Evolutionary conservation across 2,329 filamentous ascomycete genomes (phyloP).

Genomic region (Daldinia sp.): DNA sequence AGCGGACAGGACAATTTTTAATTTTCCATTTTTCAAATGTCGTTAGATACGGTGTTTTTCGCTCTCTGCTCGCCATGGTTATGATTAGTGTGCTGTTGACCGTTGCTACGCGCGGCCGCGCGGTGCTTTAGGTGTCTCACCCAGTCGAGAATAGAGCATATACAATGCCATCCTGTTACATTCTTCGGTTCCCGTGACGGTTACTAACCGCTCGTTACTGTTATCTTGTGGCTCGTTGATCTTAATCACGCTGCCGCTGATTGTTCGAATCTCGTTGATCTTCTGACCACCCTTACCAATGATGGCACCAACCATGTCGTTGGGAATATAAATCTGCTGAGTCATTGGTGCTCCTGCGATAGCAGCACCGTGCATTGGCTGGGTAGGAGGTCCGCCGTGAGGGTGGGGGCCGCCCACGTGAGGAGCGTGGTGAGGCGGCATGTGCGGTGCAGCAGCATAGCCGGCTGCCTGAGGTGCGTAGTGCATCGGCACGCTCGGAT

Average conservation of each 20-base stretch:
- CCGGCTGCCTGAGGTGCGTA: slow-evolving; percentile 81
- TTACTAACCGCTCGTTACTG: slow-evolving; percentile 97
- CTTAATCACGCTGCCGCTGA: slow-evolving; percentile 98
- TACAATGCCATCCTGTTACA: slow-evolving; percentile 99
- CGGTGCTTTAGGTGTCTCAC: slow-evolving; percentile 59
- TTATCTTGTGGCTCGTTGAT: slow-evolving; percentile 99
- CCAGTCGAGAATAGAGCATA: slow-evolving; percentile 97
- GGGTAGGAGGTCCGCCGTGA: slow-evolving; percentile 73
- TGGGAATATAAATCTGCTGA: slow-evolving; percentile 98
- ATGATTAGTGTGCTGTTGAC: slow-evolving; percentile 39
- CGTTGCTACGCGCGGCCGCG: neutral
- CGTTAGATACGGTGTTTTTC: slow-evolving; percentile 46
- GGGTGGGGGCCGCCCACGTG: slow-evolving; percentile 70
- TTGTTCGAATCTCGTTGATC: slow-evolving; percentile 98
- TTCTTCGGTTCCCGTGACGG: slow-evolving; percentile 96
- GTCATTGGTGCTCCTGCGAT: slow-evolving; percentile 86
- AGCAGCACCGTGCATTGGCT: slow-evolving; percentile 69
- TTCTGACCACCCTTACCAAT: slow-evolving; percentile 98
- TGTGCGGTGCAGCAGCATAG: slow-evolving; percentile 82
- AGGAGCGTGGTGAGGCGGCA: slow-evolving; percentile 74
- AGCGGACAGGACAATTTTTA: slow-evolving; percentile 25
- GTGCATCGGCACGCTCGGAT: slow-evolving; percentile 73
- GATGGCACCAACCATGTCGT: slow-evolving; percentile 99
- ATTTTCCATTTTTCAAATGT: slow-evolving; percentile 28
- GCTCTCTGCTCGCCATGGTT: slow-evolving; percentile 41